Evolutionary conservation across 2,329 filamentous ascomycete genomes (phyloP), one percentile per base, ranked within the genome.

Genomic region (Arthrobotrys pseudoclavata): DNA sequence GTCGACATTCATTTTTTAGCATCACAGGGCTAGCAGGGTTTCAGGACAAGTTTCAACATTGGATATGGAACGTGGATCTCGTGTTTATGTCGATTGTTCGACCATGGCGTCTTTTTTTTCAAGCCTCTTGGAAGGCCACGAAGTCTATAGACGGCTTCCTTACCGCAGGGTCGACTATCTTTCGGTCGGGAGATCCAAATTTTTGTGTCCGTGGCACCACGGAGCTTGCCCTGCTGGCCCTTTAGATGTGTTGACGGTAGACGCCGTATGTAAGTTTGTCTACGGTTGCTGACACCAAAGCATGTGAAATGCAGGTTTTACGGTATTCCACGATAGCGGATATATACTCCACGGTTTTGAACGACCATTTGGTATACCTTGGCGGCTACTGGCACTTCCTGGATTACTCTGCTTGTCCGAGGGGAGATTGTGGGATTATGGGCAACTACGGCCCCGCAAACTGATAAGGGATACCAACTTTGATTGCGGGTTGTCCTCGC

Each of bases 401-500:
- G 3, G 57, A 61, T 50, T n/a, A 42, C 61, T 52, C 29, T 45
- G 64, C 48, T 66, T 50, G 60, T 53, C 63, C 42, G 72, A 64
- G 66, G 64, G 71, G 66, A 76, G 66, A 69, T 69, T 64, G 64
- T 76, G 72, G 72, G 72, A 76, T 70, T 76, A 76, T 76, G 72
- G 72, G 72, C 72, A 70, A 67, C 72, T 45, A 66, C 72, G 72
- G 72, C 72, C 72, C 72, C 72, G 72, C 72, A 76, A 76, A 76
- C 72, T 76, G 72, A 76, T 76, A 69, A n/a, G 72, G 72, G 72
- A 76, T 66, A 70, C 72, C 64, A 76, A 66, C 72, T 69, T 76
- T 76, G 37, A 66, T 76, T 66, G 72, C 72, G 72, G 72, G 64
- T 64, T 69, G 53, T 68, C 50, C 63, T 67, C 63, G 20, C 57